Conservation (phyloP, 305 asterid genomes). For the Rubia peregrina region DNA sequence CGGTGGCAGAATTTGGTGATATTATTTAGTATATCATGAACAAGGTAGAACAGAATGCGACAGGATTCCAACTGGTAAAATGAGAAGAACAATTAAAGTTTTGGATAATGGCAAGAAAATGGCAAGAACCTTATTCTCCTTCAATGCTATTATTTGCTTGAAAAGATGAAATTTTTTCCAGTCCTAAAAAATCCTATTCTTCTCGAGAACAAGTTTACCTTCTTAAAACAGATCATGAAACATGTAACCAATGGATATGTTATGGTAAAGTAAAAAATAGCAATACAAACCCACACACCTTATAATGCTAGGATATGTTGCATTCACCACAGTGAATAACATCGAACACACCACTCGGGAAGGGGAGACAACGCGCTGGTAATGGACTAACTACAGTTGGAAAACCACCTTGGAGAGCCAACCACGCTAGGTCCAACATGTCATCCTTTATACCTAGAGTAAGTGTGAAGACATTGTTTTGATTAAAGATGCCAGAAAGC, state of each 20-base stretch:
- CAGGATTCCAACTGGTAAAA: no score
- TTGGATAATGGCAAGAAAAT: no score
- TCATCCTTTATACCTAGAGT: conserved; percentile 84
- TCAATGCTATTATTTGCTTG: conserved; percentile 65
- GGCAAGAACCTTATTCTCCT: conserved; percentile 30
- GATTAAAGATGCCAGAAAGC: conserved; percentile 67
- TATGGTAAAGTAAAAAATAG: conserved; percentile 7
- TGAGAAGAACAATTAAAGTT: no score
- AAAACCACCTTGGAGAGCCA: conserved; percentile 87
- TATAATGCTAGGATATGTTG: conserved; percentile 66
- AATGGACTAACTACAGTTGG: conserved; percentile 81
- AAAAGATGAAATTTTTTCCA: conserved; percentile 84
- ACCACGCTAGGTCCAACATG: conserved; percentile 72
- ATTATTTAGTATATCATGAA: no score
- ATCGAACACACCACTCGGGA: conserved; percentile 93
- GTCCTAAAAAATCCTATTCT: conserved; percentile 90
- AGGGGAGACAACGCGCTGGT: conserved; percentile 63
- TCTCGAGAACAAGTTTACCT: conserved; percentile 76
- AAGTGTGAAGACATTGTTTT: conserved; percentile 64
- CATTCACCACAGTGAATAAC: conserved; percentile 86
- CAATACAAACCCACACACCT: conserved; percentile 41
- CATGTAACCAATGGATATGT: conserved; percentile 5
- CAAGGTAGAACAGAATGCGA: no score
- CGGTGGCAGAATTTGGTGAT: no score
- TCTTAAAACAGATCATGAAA: conserved; percentile 42